Conservation (phyloP, 2,329 filamentous ascomycete genomes). For the Apiospora arundinis region DNA sequence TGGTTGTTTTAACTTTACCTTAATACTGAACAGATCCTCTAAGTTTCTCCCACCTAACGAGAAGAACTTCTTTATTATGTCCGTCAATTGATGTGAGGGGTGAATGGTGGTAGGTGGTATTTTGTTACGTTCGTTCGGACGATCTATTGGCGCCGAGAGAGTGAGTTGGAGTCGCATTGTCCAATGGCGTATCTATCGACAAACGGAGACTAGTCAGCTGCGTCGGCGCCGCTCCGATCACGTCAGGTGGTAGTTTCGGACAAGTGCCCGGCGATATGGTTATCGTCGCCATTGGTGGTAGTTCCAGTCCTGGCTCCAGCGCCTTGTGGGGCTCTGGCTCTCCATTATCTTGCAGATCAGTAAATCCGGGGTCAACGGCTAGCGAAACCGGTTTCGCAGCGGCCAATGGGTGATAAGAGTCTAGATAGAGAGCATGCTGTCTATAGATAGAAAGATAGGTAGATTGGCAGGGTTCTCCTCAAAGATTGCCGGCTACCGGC, state of each 20-base stretch:
- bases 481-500: background rate
- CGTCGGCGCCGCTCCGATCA: slow-evolving; percentile 7
- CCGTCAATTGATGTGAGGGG: background rate
- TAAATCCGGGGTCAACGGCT: slow-evolving; percentile 8
- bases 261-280: slow-evolving; percentile 3
- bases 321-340: background rate
- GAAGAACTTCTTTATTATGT: no score
- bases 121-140: background rate
- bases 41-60: no score
- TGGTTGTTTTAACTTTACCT: background rate
- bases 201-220: background rate
- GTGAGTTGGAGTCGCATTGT: background rate
- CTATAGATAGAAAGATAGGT: background rate
- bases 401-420: background rate
- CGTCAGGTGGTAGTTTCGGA: background rate
- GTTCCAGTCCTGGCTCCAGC: background rate
- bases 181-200: background rate
- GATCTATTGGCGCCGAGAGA: background rate
- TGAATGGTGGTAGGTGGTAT: background rate
- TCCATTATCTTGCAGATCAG: slow-evolving; percentile 1
- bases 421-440: background rate
- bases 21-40: background rate
- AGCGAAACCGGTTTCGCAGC: background rate
- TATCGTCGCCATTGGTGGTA: background rate
- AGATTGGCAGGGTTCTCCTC: background rate